These are phyloP conservation scores for Monosporascus sp. DNA, from an alignment of 2,329 filamentous ascomycete species.

Conservation along the genomic window DNA sequence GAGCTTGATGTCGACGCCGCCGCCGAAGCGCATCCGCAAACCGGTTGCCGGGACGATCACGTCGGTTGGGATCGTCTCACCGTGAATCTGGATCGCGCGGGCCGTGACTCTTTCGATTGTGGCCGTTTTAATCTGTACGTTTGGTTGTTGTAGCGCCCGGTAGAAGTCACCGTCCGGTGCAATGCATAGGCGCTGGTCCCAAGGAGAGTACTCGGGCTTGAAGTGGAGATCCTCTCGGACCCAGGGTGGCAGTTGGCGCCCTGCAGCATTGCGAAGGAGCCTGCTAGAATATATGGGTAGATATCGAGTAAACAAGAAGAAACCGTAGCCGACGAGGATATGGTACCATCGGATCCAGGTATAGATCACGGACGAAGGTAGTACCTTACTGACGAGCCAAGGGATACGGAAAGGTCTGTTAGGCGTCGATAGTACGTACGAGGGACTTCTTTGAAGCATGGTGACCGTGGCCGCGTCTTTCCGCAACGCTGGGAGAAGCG, in stretches of 20 bases:
- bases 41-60: conserved; percentile 63
- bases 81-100: conserved; percentile 36
- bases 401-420: too few relatives aligned
- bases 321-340: conserved; percentile 1
- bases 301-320: conserved; percentile 35
- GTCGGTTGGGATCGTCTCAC: conserved; percentile 46
- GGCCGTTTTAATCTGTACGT: conserved; percentile 35
- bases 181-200: conserved; percentile 66
- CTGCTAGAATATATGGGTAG: conserved; percentile 41
- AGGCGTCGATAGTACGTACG: too few relatives aligned
- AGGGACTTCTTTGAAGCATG: too few relatives aligned
- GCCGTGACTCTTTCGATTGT: conserved; percentile 39
- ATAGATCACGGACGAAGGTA: too few relatives aligned
- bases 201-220: conserved; percentile 49
- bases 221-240: conserved; percentile 49
- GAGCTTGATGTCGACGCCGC: conserved; percentile 43
- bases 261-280: conserved; percentile 36
- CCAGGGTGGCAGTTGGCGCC: conserved; percentile 40
- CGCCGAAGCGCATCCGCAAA: conserved; percentile 49
- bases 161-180: conserved; percentile 43
- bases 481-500: background rate
- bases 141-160: conserved; percentile 29
- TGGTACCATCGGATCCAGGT: too few relatives aligned
- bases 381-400: too few relatives aligned
- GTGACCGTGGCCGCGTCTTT: too few relatives aligned